Base-by-base conservation (phyloP, 2,329 filamentous ascomycete genomes). In the Arthrinium phaeospermum region DNA sequence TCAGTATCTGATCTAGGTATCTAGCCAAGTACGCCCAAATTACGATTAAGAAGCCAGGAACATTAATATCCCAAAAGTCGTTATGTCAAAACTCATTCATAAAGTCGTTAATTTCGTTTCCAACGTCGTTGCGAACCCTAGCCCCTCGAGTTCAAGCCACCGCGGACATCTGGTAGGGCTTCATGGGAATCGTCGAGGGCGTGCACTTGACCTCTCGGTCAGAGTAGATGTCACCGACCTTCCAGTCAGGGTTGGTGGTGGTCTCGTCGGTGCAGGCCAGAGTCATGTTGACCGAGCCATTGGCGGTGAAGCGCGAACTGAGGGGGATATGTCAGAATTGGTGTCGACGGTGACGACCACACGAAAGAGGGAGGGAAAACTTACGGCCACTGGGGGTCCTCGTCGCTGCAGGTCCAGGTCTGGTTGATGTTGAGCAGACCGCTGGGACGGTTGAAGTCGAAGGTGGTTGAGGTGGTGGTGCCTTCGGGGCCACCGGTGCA, bases 321-420 rank as follows among this genome's bases (percentile, higher is more conserved):
- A 24, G 27, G 16, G 16, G 8, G 6, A 37, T 69, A 57, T 24
- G 69, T 78, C 72, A 75, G 75, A 24, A 61, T 51, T 24, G 41
- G 16, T 44, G 14, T 24, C 24, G 5, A 8, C n/a, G 24, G 24
- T 46, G 6, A 46, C n/a, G 44, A 30, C 24, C 45, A 41, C 14
- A 3, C 67, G 22, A 12, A 19, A 13, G 37, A 24, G 22, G 14
- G 27, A 10, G 49, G 24, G 16, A 13, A n/a, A 41, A 79, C 81
- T 78, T 74, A 83, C 81, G 83, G 82, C 67, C 79, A 83, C 72
- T 79, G 53, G 0, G 81, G 79, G 72, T 86, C 84, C 19, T 73
- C 45, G 44, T 84, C 83, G 64, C 75, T 74, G 79, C 87, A 89
- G 12, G 74, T 75, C 87, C 87, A 89, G 4, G 81, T 85, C 81